Base-by-base conservation (phyloP, 148 eudicot species). In the Rhododendron griersonianum region DNA sequence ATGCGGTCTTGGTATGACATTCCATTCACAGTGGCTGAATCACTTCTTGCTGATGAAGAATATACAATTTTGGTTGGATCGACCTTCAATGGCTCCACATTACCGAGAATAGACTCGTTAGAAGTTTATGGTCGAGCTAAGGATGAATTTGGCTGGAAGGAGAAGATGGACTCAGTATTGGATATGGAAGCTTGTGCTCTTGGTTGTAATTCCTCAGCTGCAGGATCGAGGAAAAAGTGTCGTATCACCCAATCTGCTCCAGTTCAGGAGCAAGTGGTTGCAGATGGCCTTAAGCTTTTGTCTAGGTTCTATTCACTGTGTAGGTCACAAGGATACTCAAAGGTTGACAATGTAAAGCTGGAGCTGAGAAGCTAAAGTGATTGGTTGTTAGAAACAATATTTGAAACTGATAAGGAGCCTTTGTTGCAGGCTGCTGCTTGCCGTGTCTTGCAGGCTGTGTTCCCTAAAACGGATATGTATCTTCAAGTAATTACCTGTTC, bases 61-160 rank as follows among this genome's bases (percentile, higher is more conserved):
- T 92, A 93, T 83, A 87, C 91, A 63, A 89, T 98, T 50, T 89
- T 93, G 78, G 87, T 98, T 84, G 98, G 99, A 45, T 92, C 96
- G 53, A 91, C 98, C 89, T 93, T 95, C 84, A 91, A 90, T 90
- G 95, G 96, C 44, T 93, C 98, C 63, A 81, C 96, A 78, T 88
- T 92, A 87, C 94, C 98, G 33, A 92, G 99, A 89, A 91, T 98
- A 81, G 98, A 98, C 88, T 93, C 97, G 13, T 84, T 98, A 87
- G 99, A 98, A 89, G 93, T 98, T 85, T 98, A 98, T 92, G 99
- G 99, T 79, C 94, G 98, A 63, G 96, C 95, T 50, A 98, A 98
- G 90, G 99, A 98, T 88, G 99, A 98, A 81, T 98, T 95, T 92
- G 98, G 99, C 25, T 98, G 99, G 99, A 98, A 94, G 82, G 99